Evolutionary conservation across 495 filamentous ascomycete genomes (phyloP).

Genomic region (Endocarpon pusillum): DNA sequence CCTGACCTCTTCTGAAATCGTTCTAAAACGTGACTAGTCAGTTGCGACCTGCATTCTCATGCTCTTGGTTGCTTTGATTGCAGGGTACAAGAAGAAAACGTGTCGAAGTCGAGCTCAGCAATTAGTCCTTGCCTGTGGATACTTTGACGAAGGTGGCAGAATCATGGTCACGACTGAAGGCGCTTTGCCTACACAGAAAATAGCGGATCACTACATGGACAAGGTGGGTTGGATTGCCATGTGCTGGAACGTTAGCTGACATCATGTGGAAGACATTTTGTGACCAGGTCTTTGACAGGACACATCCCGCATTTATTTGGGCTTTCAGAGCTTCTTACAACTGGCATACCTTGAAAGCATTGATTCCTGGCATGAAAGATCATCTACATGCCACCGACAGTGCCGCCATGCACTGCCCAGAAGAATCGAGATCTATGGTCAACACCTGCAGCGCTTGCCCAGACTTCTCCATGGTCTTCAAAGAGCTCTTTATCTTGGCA

Average conservation of each 20-base stretch:
- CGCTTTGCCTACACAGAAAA: constrained; percentile 60
- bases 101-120: constrained; percentile 54
- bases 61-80: constrained; percentile 36
- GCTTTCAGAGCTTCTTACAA: constrained; percentile 62
- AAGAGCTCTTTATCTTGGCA: constrained; percentile 73
- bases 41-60: constrained; percentile 41
- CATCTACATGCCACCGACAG: constrained; percentile 33
- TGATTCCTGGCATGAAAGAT: constrained; percentile 51
- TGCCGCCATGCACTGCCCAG: constrained; percentile 10
- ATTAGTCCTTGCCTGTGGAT: constrained; percentile 56
- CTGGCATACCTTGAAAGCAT: constrained; percentile 49
- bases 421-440: constrained; percentile 6
- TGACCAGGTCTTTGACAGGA: constrained; percentile 57
- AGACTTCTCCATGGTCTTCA: constrained; percentile 64
- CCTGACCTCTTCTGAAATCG: neutral
- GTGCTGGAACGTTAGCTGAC: neutral
- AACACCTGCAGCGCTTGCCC: constrained; percentile 11
- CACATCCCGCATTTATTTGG: constrained; percentile 76
- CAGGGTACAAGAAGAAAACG: constrained; percentile 33
- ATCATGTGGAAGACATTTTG: constrained; percentile 34
- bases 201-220: constrained; percentile 64
- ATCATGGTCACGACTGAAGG: constrained; percentile 70
- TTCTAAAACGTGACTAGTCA: constrained; percentile 24
- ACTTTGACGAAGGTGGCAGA: constrained; percentile 58
- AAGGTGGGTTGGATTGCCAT: constrained; percentile 22